Evolutionary conservation across 1,139 yeast species (phyloP).

Genomic region (Wickerhamiella pararugosa): DNA sequence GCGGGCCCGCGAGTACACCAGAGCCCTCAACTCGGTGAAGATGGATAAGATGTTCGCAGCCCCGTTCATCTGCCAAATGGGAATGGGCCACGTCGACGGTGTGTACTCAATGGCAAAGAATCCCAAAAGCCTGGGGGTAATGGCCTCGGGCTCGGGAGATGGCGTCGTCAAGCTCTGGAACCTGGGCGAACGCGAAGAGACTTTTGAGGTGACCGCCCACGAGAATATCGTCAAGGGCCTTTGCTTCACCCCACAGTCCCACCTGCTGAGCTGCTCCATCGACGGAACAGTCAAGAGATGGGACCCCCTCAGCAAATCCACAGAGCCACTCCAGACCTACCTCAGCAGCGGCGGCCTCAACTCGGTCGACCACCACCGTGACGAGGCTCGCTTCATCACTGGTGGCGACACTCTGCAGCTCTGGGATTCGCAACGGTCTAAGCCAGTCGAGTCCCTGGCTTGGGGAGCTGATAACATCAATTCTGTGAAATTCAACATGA

Average conservation of each 20-base stretch:
- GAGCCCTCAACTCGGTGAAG: constrained; percentile 90
- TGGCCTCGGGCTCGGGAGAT: constrained; percentile 91
- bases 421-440: constrained; percentile 76
- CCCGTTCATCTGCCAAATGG: constrained; percentile 90
- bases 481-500: constrained; percentile 72
- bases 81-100: constrained; percentile 91
- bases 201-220: constrained; percentile 73
- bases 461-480: constrained; percentile 95
- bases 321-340: constrained; percentile 45
- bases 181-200: constrained; percentile 55
- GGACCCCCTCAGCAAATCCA: constrained; percentile 32
- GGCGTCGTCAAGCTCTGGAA: constrained; percentile 94
- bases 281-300: constrained; percentile 84
- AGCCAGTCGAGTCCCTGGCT: constrained; percentile 59
- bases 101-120: constrained; percentile 82
- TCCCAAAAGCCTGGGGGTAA: constrained; percentile 47
- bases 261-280: constrained; percentile 73
- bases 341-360: constrained; percentile 75
- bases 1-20: constrained; percentile 88
- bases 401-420: constrained; percentile 82
- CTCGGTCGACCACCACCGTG: constrained; percentile 74
- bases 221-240: constrained; percentile 82
- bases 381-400: constrained; percentile 64
- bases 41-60: constrained; percentile 94
- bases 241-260: constrained; percentile 55